Evolutionary conservation across 805 yeast species (phyloP).

Genomic region (Lachancea lanzarotensis): DNA sequence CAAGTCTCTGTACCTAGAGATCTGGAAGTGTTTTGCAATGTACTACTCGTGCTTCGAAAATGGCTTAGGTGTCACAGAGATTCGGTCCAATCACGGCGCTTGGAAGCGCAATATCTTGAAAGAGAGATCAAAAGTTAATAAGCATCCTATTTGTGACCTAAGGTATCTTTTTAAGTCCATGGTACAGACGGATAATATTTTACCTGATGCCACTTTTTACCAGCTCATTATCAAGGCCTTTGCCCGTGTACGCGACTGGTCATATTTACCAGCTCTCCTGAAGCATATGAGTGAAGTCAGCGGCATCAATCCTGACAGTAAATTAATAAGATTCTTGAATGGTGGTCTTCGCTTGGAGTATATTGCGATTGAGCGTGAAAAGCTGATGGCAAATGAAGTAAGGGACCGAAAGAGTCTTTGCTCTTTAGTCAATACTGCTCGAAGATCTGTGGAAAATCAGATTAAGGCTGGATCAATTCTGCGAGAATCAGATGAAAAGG

Average conservation of each 20-base stretch:
- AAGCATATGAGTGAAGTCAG: constrained; percentile 13
- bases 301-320: constrained; percentile 11
- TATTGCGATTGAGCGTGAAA: constrained; percentile 8
- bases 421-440: constrained; percentile 1
- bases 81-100: constrained; percentile 13
- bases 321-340: constrained; percentile 13
- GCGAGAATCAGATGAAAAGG: neutral
- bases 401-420: neutral
- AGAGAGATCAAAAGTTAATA: constrained; percentile 9
- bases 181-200: constrained; percentile 18
- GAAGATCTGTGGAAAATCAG: constrained; percentile 1
- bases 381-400: neutral
- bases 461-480: constrained; percentile 3
- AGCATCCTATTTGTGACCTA: constrained; percentile 12
- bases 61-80: constrained; percentile 12
- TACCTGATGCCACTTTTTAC: constrained; percentile 17
- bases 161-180: constrained; percentile 15
- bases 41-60: constrained; percentile 11
- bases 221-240: constrained; percentile 17
- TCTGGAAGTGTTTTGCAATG: constrained; percentile 29
- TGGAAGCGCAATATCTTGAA: constrained; percentile 11
- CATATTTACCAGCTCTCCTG: constrained; percentile 19
- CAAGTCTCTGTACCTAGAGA: constrained; percentile 25
- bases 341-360: constrained; percentile 20
- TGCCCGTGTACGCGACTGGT: constrained; percentile 22